These are phyloP conservation scores for Drechslera avenae DNA, from an alignment of 2,329 filamentous ascomycete species.

Conservation along the genomic window DNA sequence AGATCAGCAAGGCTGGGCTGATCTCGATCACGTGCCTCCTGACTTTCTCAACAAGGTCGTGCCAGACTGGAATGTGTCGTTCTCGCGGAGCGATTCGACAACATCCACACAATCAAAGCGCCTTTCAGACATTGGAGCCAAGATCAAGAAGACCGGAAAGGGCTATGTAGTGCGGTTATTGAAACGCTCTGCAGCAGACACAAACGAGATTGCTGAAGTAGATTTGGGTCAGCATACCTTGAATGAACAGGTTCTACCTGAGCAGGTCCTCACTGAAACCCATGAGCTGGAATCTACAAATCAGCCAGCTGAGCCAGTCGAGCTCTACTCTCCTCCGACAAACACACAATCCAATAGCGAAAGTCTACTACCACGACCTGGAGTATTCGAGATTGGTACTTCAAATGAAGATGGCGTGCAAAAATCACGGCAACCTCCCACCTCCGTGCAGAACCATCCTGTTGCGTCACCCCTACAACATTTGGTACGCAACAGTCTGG, in stretches of 20 bases:
- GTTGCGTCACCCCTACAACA: background rate
- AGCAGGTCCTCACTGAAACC: background rate
- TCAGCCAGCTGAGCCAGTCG: conserved; percentile 10
- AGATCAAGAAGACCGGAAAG: conserved; percentile 42
- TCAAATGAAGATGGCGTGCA: conserved; percentile 29
- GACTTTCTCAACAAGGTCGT: conserved; percentile 40
- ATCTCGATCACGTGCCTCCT: conserved; percentile 34
- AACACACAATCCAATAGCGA: background rate
- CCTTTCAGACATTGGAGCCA: conserved; percentile 39
- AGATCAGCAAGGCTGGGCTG: conserved; percentile 37
- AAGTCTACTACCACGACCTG: background rate
- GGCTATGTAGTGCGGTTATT: conserved; percentile 40
- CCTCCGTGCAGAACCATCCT: background rate
- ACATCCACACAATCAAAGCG: conserved; percentile 32
- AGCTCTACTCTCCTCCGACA: conserved; percentile 24
- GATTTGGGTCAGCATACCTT: conserved; percentile 23
- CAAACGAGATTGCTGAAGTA: conserved; percentile 36
- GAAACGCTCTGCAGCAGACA: conserved; percentile 32
- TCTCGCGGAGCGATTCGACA: conserved; percentile 34
- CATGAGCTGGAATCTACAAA: conserved; percentile 28
- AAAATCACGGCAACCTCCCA: background rate
- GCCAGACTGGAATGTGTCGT: conserved; percentile 38
- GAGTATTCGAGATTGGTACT: conserved; percentile 34
- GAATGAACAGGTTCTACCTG: background rate
- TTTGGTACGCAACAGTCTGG: background rate